Evolutionary conservation across 2,329 filamentous ascomycete species (phyloP).

Genomic region (Dactylellina haptotyla): DNA sequence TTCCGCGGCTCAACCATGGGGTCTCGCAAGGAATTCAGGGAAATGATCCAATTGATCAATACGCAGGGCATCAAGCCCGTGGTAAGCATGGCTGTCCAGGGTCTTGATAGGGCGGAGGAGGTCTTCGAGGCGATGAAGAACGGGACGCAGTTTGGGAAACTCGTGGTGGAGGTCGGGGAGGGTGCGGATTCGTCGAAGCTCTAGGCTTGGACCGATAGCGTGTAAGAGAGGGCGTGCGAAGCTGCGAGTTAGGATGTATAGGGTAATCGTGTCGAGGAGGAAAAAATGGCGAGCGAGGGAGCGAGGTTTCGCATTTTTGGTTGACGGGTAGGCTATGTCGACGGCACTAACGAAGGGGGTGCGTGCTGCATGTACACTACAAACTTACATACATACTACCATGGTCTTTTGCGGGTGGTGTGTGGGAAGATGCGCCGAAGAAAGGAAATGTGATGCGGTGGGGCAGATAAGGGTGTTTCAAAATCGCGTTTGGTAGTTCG

Average conservation of each 20-base stretch:
- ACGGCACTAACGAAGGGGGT: too few relatives aligned
- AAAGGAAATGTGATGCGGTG: slow-evolving; percentile 2
- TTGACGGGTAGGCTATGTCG: too few relatives aligned
- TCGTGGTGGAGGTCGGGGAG: slow-evolving; percentile 67
- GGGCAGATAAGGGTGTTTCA: background rate
- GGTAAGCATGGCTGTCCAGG: slow-evolving; percentile 77
- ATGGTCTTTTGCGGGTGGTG: background rate
- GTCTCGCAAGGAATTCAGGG: slow-evolving; percentile 84
- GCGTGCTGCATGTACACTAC: too few relatives aligned
- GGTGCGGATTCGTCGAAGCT: slow-evolving; percentile 38
- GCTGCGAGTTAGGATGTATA: too few relatives aligned
- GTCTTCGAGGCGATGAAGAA: slow-evolving; percentile 89
- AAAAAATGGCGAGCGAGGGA: too few relatives aligned
- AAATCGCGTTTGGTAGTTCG: background rate
- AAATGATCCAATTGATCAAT: slow-evolving; percentile 84
- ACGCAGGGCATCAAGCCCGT: slow-evolving; percentile 78
- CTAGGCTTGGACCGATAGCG: background rate
- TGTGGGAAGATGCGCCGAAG: too few relatives aligned
- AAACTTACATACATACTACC: too few relatives aligned
- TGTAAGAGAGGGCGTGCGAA: too few relatives aligned
- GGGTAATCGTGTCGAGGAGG: too few relatives aligned
- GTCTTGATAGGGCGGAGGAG: slow-evolving; percentile 79
- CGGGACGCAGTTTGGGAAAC: slow-evolving; percentile 88
- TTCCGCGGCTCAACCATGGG: slow-evolving; percentile 90
- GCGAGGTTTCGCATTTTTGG: too few relatives aligned